A percentile compares a stretch with the other conserved stretches of the same genome.
These are phyloP conservation scores for Trichoderma koningii DNA, from an alignment of 2,329 filamentous ascomycete genomes.

Conservation along the genomic window DNA sequence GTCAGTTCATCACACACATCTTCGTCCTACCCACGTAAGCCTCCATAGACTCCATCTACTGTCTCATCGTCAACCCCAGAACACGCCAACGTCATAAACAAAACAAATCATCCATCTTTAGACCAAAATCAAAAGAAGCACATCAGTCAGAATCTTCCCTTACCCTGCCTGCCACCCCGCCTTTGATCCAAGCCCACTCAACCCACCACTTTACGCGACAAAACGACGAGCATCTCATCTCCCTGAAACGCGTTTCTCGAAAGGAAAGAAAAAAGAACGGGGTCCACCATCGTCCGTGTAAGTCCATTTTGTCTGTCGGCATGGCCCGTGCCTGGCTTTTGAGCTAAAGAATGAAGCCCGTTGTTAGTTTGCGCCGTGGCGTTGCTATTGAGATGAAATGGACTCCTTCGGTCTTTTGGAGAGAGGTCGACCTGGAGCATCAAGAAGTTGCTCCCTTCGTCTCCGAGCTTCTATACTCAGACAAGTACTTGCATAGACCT, in stretches of 20 bases:
- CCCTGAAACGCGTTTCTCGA: constrained; percentile 11
- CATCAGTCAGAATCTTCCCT: background rate
- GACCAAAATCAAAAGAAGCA: background rate
- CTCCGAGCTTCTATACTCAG: too few species aligned
- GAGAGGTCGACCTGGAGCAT: background rate
- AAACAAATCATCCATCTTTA: too few species aligned
- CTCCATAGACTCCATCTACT: too few species aligned
- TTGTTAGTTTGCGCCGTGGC: background rate
- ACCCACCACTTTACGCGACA: constrained; percentile 13
- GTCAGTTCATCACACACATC: too few species aligned
- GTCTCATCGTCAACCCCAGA: too few species aligned
- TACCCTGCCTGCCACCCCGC: constrained; percentile 6
- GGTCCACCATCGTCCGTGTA: background rate
- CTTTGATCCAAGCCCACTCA: background rate
- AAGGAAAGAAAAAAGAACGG: background rate
- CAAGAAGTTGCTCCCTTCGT: too few species aligned
- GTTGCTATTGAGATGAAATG: background rate
- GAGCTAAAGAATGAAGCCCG: background rate
- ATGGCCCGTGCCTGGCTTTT: constrained; percentile 20
- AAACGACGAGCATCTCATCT: background rate
- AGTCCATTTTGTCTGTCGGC: background rate
- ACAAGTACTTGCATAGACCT: too few species aligned
- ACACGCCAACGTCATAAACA: too few species aligned
- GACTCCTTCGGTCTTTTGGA: background rate
- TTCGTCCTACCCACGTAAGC: too few species aligned